Base-by-base conservation (phyloP, 2,329 filamentous ascomycete genomes). In the Xylaria sp. region DNA sequence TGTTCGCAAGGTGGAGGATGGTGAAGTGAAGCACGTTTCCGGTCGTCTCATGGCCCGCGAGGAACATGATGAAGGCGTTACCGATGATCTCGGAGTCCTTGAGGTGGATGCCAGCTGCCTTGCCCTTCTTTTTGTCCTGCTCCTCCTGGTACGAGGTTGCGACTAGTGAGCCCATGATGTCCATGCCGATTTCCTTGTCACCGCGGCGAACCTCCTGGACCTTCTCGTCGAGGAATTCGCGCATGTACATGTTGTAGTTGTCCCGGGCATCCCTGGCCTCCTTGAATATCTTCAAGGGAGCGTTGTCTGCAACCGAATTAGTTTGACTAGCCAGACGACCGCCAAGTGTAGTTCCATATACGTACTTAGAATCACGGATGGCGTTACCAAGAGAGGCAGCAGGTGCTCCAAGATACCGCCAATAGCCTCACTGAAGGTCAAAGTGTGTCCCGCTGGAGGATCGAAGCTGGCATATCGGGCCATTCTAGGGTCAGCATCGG, bases 11-110 rank as follows among this genome's bases (percentile, higher is more conserved):
- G 67, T 85, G 80, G 42, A 91, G 71, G 6, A 92, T 73, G 1
- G 85, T 80, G 70, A 90, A 92, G 74, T 92, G 87, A 52, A 92
- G 78, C 4, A 84, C 82, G 72, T 90, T 91, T 49, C 89, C 89
- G 1, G 88, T 88, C 1, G 90, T 94, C 73, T 94, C 90, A 73
- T 94, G 89, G 4, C 90, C 90, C 0, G 90, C 90, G 1, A 92
- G 77, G 62, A 83, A 79, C 75, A 86, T 83, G 67, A 87, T 78
- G 63, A 87, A 88, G 30, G 88, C 84, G 68, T 92, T 92, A 47
- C 88, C 88, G 35, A 89, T 76, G 59, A 92, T 87, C 59, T 92
- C 88, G 2, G 79, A 79, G 64, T 86, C 82, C 4, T 75, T 78
- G 16, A 88, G 72, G 16, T 73, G 73, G 75, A 18, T 69, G 58